Percentiles rank a stretch among this genome's conserved stretches.
Evolutionary conservation across 805 yeast species (phyloP).

Genomic region (Lipomyces chichibuensis): DNA sequence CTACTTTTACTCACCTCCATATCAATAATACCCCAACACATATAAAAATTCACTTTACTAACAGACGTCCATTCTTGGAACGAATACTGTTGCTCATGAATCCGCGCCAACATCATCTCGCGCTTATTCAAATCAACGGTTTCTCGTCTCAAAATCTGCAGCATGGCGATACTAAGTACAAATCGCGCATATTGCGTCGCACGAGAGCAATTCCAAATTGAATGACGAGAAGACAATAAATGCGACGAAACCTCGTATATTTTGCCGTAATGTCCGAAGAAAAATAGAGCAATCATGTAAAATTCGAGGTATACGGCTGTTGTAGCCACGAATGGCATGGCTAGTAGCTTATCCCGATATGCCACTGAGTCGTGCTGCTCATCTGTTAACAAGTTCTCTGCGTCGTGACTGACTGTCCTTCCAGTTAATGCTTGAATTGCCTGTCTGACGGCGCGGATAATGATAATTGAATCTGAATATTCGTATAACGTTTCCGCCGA

Average conservation of each 20-base stretch:
- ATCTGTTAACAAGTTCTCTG: constrained; percentile 16
- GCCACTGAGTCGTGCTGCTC: constrained; percentile 29
- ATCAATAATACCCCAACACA: constrained; percentile 19
- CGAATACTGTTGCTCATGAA: constrained; percentile 14
- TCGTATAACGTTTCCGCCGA: constrained; percentile 13
- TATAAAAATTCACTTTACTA: constrained; percentile 3
- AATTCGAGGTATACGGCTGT: constrained; percentile 10
- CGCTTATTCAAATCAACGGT: constrained; percentile 6
- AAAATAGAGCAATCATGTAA: constrained; percentile 23
- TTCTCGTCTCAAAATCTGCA: constrained; percentile 5
- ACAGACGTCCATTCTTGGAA: constrained; percentile 5
- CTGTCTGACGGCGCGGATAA: constrained; percentile 19
- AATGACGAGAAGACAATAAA: neutral
- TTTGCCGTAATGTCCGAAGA: constrained; percentile 23
- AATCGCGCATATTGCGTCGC: constrained; percentile 19
- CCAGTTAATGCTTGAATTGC: constrained; percentile 15
- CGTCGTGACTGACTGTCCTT: constrained; percentile 4
- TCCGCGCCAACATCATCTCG: constrained; percentile 26
- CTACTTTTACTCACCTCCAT: constrained; percentile 17
- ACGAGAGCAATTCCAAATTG: constrained; percentile 6
- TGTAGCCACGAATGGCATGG: constrained; percentile 14
- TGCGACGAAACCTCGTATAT: constrained; percentile 15
- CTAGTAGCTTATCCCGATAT: constrained; percentile 11
- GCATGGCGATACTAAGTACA: constrained; percentile 18
- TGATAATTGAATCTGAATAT: constrained; percentile 16